Evolutionary conservation across 805 yeast genomes (phyloP).

Genomic region (Vanderwaltozyma polyspora): DNA sequence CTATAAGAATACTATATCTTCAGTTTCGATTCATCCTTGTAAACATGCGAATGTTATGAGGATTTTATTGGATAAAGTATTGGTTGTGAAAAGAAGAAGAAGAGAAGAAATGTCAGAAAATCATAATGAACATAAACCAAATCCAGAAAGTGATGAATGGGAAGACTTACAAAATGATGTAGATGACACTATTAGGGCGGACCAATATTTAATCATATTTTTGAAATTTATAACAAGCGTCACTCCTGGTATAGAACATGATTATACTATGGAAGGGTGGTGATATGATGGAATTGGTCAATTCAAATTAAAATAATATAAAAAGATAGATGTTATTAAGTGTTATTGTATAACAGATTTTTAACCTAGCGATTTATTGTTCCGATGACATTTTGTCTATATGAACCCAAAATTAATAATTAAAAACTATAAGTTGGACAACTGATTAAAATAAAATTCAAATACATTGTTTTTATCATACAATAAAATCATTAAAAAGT

Average conservation of each 20-base stretch:
- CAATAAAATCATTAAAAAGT: no score
- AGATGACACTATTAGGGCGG: slow-evolving; percentile 57
- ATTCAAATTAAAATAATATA: neutral
- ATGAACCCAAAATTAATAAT: no score
- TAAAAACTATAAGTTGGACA: no score
- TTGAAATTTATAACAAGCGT: slow-evolving; percentile 93
- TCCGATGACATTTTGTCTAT: no score
- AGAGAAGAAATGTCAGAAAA: slow-evolving; percentile 39
- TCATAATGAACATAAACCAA: slow-evolving; percentile 25
- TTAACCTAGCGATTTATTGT: no score
- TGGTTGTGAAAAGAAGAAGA: slow-evolving; percentile 33
- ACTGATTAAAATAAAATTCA: no score
- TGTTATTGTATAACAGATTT: neutral
- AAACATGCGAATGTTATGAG: slow-evolving; percentile 92
- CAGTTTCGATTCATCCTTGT: slow-evolving; percentile 93
- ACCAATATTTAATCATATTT: slow-evolving; percentile 82
- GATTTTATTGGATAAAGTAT: slow-evolving; percentile 67
- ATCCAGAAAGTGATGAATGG: slow-evolving; percentile 37
- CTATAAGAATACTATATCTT: slow-evolving; percentile 44
- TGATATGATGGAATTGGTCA: slow-evolving; percentile 17
- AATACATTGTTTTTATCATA: no score
- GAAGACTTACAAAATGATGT: slow-evolving; percentile 37
- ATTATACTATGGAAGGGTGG: slow-evolving; percentile 95
- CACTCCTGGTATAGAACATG: slow-evolving; percentile 95
- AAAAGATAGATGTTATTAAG: no score